Evolutionary conservation across 208 protist species (phyloP), one percentile per base, ranked within the genome.

Genomic region (Porcisia hertigi): DNA sequence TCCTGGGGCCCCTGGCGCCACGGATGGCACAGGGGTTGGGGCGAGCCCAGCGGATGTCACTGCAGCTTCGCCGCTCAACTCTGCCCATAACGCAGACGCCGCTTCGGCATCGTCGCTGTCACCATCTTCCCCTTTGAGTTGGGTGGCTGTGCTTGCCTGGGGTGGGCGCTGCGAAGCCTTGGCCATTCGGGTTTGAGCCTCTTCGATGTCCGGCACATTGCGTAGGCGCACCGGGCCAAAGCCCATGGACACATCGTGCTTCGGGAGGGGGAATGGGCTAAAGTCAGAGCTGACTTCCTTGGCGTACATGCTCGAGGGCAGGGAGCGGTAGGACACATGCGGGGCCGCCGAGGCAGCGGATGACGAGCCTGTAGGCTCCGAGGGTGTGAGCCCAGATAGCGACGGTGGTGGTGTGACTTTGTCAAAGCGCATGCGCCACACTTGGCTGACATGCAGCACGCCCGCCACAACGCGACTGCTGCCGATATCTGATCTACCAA

Each of bases 221-320:
- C 60, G 82, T 54, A 97, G 60, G 16, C 89, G 84, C 72, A 94
- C 86, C 49, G 93, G 93, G 0, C 93, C 93, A 69, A 92, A 95
- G 25, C 91, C 93, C 54, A 97, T 71, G 1, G 80, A 75, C 20
- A 74, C 87, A 72, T 97, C 93, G 76, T 95, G 90, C 75, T 89
- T 93, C 3, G 93, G 91, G 25, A 97, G 78, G 16, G 93, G 93
- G 77, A 96, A 97, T 0, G 93, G 93, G 0, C 90, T 97, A 71
- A 95, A 96, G 66, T 88, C 74, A 0, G 85, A 53, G 4, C 69
- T 20, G 7, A 97, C 80, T 0, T 52, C 47, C 71, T 93, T 92
- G 16, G 93, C 89, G 55, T 85, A 83, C 91, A 97, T 95, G 75
- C 85, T 92, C 49, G 84, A 82, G 0, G 93, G 91, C 18, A 95